A percentile compares a stretch with the other conserved stretches of the same genome.
These are phyloP conservation scores for Monosporascus sp. DNA, from an alignment of 2,329 filamentous ascomycete genomes.

Conservation along the genomic window DNA sequence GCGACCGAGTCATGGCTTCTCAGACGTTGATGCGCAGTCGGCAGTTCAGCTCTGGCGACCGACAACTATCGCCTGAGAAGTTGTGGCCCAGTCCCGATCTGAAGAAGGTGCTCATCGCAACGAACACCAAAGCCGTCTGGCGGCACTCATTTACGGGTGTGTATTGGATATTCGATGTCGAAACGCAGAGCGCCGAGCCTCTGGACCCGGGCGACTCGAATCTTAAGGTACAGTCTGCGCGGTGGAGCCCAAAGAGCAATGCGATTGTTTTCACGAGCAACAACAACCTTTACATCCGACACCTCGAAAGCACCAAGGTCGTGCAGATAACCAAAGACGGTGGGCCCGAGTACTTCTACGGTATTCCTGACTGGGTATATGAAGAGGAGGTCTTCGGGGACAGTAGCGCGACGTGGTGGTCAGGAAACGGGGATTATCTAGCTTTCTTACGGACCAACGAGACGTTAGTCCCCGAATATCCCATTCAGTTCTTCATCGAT, in stretches of 20 bases:
- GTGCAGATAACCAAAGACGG: conserved; percentile 81
- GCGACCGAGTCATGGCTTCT: conserved; percentile 38
- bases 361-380: conserved; percentile 96
- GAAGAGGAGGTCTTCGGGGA: conserved; percentile 76
- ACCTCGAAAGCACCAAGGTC: conserved; percentile 50
- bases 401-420: conserved; percentile 92
- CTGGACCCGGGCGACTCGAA: conserved; percentile 64
- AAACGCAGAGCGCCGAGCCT: conserved; percentile 69
- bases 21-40: conserved; percentile 70
- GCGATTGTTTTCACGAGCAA: conserved; percentile 83
- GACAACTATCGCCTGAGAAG: conserved; percentile 50
- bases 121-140: conserved; percentile 71
- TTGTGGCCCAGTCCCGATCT: conserved; percentile 77
- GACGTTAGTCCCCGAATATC: conserved; percentile 83
- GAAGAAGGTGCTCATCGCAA: conserved; percentile 79
- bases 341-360: conserved; percentile 85
- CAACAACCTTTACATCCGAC: conserved; percentile 85
- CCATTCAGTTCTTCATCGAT: conserved; percentile 88
- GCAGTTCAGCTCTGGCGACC: conserved; percentile 55
- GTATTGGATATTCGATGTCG: conserved; percentile 92
- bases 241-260: conserved; percentile 84
- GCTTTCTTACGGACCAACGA: conserved; percentile 94
- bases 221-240: conserved; percentile 72
- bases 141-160: conserved; percentile 80
- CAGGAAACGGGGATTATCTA: conserved; percentile 78